Conservation (phyloP, 139 green algal genomes). For the Chlorella sp. region DNA sequence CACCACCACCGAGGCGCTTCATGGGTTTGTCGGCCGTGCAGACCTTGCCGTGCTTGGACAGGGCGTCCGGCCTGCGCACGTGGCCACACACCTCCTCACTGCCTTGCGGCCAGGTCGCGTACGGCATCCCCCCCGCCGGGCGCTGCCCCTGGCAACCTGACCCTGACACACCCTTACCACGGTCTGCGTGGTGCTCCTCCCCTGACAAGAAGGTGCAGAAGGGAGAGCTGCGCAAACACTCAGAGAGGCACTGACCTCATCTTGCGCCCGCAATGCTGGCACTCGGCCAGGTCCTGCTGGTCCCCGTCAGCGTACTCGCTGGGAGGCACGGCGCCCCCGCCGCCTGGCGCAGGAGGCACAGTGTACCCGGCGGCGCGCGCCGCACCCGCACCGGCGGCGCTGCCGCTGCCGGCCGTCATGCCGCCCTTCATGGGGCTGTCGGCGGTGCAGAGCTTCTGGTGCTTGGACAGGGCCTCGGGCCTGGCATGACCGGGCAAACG, state of each 20-base stretch:
- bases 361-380: background rate
- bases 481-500: too few species aligned
- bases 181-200: too few species aligned
- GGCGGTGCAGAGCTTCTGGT: constrained; percentile 27
- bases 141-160: too few species aligned
- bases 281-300: constrained; percentile 17
- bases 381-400: background rate
- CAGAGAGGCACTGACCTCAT: constrained; percentile 33
- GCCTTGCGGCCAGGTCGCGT: too few species aligned
- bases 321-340: background rate
- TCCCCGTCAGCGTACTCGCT: constrained; percentile 20
- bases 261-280: constrained; percentile 20
- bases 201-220: too few species aligned
- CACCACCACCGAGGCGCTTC: constrained; percentile 8
- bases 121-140: too few species aligned
- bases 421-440: constrained; percentile 44
- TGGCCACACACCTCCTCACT: too few species aligned
- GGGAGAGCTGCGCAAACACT: too few species aligned
- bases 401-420: background rate
- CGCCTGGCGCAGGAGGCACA: too few species aligned
- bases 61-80: constrained; percentile 25
- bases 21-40: constrained; percentile 39
- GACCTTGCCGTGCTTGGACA: constrained; percentile 24
- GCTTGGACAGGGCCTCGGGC: constrained; percentile 31
- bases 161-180: too few species aligned